Conservation (phyloP, 108 stramenopile species). For the Fistulifera solaris region DNA sequence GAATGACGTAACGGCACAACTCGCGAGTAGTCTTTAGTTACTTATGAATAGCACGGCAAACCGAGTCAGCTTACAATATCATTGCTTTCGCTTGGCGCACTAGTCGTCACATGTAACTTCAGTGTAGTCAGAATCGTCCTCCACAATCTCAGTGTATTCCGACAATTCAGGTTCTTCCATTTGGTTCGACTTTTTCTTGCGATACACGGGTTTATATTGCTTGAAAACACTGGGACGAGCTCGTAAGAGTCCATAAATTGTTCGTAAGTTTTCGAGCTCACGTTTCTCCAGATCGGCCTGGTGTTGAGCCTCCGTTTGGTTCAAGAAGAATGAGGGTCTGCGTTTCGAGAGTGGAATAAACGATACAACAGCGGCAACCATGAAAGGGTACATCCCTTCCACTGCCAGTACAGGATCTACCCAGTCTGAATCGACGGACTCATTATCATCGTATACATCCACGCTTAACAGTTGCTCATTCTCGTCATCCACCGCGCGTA, state of each 20-base stretch:
- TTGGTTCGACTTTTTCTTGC: no score
- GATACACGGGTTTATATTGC: no score
- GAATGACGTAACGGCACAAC: no score
- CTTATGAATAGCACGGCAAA: no score
- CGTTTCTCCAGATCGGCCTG: not conserved
- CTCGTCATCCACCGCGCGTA: not conserved
- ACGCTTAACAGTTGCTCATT: not conserved
- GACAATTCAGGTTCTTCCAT: no score
- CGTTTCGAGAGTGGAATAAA: not conserved
- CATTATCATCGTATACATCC: not conserved
- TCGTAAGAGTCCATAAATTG: constrained; percentile 6
- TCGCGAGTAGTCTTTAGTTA: no score
- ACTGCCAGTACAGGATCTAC: constrained; percentile 1
- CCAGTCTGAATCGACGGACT: constrained; percentile 1
- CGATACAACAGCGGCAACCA: constrained; percentile 5
- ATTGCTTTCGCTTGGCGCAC: no score
- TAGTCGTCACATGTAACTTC: no score
- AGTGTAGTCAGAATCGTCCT: no score
- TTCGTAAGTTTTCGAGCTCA: not conserved
- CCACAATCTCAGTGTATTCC: no score
- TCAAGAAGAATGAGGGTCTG: constrained; percentile 1
- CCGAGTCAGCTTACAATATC: no score
- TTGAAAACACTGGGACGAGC: no score
- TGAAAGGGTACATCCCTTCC: constrained; percentile 9
- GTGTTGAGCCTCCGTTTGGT: constrained; percentile 2